Percentiles rank a stretch among this genome's conserved stretches.
phyloP scores from a whole-genome alignment of 1,139 yeast species.

The Yamadazyma membranifaciens region DNA sequence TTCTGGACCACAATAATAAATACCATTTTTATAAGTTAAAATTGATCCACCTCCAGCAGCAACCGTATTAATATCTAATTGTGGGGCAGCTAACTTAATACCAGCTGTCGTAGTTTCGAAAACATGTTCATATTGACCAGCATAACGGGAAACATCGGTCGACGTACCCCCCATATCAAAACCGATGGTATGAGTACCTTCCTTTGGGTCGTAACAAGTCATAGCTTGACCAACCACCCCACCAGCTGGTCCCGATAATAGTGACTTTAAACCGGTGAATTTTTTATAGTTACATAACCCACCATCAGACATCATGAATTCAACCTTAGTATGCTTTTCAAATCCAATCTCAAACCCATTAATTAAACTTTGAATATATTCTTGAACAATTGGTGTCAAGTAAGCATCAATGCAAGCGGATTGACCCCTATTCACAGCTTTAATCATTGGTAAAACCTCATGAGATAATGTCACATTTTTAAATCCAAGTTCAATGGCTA shows the following conservation, averaged over 20 bases:
- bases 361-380: conserved; percentile 59
- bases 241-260: conserved; percentile 61
- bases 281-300: conserved; percentile 48
- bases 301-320: conserved; percentile 62
- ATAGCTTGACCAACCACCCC: conserved; percentile 58
- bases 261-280: conserved; percentile 51
- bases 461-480: conserved; percentile 57
- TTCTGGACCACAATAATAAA: conserved; percentile 55
- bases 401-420: conserved; percentile 79
- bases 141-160: conserved; percentile 50
- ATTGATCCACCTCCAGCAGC: conserved; percentile 64
- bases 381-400: conserved; percentile 68
- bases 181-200: conserved; percentile 47
- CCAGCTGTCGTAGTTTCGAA: conserved; percentile 57
- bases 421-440: conserved; percentile 67
- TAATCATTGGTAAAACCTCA: conserved; percentile 74
- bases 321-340: conserved; percentile 25
- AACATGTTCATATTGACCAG: conserved; percentile 46
- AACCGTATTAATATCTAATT: conserved; percentile 55
- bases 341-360: conserved; percentile 55
- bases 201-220: conserved; percentile 44
- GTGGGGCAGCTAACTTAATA: conserved; percentile 56
- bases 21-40: conserved; percentile 47
- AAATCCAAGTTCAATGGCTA: conserved; percentile 63
- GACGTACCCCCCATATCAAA: conserved; percentile 66